phyloP scores from a whole-genome alignment of 1,284 basidiomycete species.

The Wolfiporia cocos region DNA sequence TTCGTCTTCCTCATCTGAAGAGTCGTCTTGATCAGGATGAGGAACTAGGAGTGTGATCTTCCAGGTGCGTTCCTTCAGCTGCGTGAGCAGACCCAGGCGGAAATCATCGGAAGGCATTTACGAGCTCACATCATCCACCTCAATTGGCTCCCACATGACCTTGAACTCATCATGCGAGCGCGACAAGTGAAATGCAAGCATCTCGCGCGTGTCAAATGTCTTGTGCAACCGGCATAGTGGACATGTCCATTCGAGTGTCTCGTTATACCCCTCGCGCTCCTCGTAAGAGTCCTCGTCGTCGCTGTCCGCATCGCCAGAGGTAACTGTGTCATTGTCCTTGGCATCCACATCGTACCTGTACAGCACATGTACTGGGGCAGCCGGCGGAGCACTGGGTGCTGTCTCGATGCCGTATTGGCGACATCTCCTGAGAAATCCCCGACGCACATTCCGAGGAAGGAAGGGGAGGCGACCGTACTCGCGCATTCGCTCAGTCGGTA shows the following conservation, averaged over 20 bases:
- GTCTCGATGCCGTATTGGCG: slow-evolving; percentile 10
- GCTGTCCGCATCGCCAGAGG: slow-evolving; percentile 5
- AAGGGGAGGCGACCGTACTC: slow-evolving; percentile 38
- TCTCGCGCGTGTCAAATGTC: slow-evolving; percentile 38
- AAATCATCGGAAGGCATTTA: no score
- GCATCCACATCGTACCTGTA: slow-evolving; percentile 20
- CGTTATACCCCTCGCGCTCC: slow-evolving; percentile 10
- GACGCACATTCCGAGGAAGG: slow-evolving; percentile 40
- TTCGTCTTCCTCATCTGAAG: slow-evolving; percentile 8
- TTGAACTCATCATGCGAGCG: slow-evolving; percentile 47
- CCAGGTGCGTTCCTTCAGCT: slow-evolving; percentile 7
- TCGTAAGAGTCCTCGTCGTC: slow-evolving; percentile 10
- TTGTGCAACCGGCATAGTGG: slow-evolving; percentile 55
- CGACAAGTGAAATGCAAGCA: slow-evolving; percentile 47
- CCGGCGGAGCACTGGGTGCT: slow-evolving; percentile 11
- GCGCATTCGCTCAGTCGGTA: slow-evolving; percentile 17
- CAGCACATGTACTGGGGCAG: slow-evolving; percentile 22
- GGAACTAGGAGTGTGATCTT: slow-evolving; percentile 14
- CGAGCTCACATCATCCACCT: slow-evolving; percentile 5
- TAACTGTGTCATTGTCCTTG: not conserved
- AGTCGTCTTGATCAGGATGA: slow-evolving; percentile 9
- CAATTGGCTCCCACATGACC: slow-evolving; percentile 34
- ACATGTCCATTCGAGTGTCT: slow-evolving; percentile 41
- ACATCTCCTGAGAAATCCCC: slow-evolving; percentile 23
- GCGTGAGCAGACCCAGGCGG: not conserved